Conservation (phyloP, 2,329 filamentous ascomycete genomes). For the Pseudopyrenochaeta lycopersici region DNA sequence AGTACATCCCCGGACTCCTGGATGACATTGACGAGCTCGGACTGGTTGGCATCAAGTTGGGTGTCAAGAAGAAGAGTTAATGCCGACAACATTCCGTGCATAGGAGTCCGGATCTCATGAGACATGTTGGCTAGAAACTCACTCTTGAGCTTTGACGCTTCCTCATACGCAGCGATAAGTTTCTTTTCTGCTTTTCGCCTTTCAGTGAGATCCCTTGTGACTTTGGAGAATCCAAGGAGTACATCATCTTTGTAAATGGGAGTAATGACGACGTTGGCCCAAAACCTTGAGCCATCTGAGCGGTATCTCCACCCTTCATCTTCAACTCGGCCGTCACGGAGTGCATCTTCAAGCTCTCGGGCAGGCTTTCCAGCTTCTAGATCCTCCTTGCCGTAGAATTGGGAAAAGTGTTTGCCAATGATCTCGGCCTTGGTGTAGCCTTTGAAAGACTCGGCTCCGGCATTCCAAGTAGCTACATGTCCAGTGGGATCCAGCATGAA, state of each 20-base stretch:
- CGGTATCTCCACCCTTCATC: slow-evolving; percentile 69
- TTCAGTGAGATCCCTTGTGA: slow-evolving; percentile 67
- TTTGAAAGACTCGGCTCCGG: slow-evolving; percentile 64
- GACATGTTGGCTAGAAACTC: slow-evolving; percentile 71
- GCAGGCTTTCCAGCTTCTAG: slow-evolving; percentile 59
- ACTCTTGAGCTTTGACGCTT: slow-evolving; percentile 69
- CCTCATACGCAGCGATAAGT: slow-evolving; percentile 66
- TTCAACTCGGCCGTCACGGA: slow-evolving; percentile 65
- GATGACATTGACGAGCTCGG: slow-evolving; percentile 66
- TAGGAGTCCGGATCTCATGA: slow-evolving; percentile 71
- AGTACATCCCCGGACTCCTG: slow-evolving; percentile 67
- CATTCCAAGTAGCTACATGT: slow-evolving; percentile 67
- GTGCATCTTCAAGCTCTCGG: slow-evolving; percentile 61
- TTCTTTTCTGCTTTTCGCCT: slow-evolving; percentile 64
- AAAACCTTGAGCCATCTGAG: slow-evolving; percentile 67
- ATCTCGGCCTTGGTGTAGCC: slow-evolving; percentile 65
- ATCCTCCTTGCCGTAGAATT: slow-evolving; percentile 65
- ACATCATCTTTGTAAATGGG: slow-evolving; percentile 62
- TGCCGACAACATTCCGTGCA: slow-evolving; percentile 70
- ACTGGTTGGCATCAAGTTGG: slow-evolving; percentile 61
- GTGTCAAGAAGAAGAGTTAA: slow-evolving; percentile 66
- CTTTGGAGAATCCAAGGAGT: slow-evolving; percentile 67
- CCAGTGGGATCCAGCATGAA: slow-evolving; percentile 67
- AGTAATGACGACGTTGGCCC: slow-evolving; percentile 68
- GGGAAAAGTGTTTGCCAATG: slow-evolving; percentile 66